Evolutionary conservation across 2,329 filamentous ascomycete species (phyloP).

Genomic region (Pseudocercospora crystallina): DNA sequence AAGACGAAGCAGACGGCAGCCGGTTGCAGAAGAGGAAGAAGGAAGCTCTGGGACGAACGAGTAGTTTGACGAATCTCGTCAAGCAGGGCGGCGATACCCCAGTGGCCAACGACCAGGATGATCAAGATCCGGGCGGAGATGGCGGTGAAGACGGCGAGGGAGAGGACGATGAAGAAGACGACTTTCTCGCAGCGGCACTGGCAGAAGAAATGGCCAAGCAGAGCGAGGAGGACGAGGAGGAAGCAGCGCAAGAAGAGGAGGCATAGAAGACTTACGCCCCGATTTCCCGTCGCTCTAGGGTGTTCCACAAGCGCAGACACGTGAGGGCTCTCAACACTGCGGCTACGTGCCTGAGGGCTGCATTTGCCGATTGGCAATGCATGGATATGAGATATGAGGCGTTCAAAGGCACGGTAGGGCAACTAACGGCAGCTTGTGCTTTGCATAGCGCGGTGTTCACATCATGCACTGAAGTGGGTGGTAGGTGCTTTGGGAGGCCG

Average conservation of each 20-base stretch:
- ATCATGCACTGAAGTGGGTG: slow-evolving; percentile 6
- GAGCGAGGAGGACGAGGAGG: slow-evolving; percentile 38
- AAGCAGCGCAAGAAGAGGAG: slow-evolving; percentile 12
- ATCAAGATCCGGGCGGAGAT: slow-evolving; percentile 33
- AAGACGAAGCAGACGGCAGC: slow-evolving; percentile 42
- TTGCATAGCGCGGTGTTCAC: slow-evolving; percentile 14
- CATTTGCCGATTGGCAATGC: no score
- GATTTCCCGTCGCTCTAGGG: no score
- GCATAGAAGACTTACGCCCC: neutral
- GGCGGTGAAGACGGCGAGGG: slow-evolving; percentile 13
- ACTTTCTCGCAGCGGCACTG: slow-evolving; percentile 58
- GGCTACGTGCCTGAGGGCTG: no score
- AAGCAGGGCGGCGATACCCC: slow-evolving; percentile 15
- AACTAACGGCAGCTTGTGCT: neutral
- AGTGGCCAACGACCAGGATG: slow-evolving; percentile 39
- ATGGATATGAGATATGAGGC: no score
- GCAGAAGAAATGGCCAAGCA: slow-evolving; percentile 44
- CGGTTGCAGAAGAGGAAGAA: slow-evolving; percentile 49
- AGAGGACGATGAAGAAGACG: slow-evolving; percentile 38
- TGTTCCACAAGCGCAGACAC: no score
- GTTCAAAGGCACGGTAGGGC: neutral
- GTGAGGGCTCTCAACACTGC: no score
- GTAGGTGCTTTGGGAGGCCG: neutral
- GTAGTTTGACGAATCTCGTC: slow-evolving; percentile 44
- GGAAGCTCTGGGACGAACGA: slow-evolving; percentile 48